Conservation (phyloP, 2,329 filamentous ascomycete genomes). For the Mollisiaceae sp. region DNA sequence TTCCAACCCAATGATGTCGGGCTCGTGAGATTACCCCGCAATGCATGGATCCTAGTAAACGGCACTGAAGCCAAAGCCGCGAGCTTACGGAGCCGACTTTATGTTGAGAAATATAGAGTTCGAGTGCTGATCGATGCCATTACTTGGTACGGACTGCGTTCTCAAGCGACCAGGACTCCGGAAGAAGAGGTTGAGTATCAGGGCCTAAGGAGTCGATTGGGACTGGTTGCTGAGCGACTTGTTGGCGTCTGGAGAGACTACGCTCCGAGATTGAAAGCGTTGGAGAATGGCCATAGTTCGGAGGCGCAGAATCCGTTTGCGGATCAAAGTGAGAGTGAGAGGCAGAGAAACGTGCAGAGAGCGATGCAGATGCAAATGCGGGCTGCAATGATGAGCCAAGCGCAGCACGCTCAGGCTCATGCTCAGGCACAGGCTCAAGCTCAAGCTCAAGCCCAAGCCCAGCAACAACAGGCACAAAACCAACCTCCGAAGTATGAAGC, state of each 20-base stretch:
- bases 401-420: slow-evolving; percentile 2
- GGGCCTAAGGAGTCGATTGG: slow-evolving; percentile 19
- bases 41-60: slow-evolving; percentile 22
- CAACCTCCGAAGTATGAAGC: too few species aligned
- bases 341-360: background rate
- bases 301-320: background rate
- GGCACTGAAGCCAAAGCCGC: slow-evolving; percentile 18
- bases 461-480: slow-evolving; percentile 1
- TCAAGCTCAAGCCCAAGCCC: background rate
- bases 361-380: slow-evolving; percentile 6
- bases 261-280: slow-evolving; percentile 19
- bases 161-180: background rate
- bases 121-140: slow-evolving; percentile 29
- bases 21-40: slow-evolving; percentile 21
- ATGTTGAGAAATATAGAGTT: slow-evolving; percentile 31
- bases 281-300: background rate
- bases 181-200: slow-evolving; percentile 20
- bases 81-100: slow-evolving; percentile 24
- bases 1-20: slow-evolving; percentile 29
- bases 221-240: slow-evolving; percentile 27
- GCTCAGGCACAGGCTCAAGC: background rate
- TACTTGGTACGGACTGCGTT: slow-evolving; percentile 15
- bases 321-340: background rate
- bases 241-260: slow-evolving; percentile 29
- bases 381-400: background rate